These are phyloP conservation scores for Myriosclerotinia curreyana DNA, from an alignment of 2,329 filamentous ascomycete genomes.

Conservation along the genomic window DNA sequence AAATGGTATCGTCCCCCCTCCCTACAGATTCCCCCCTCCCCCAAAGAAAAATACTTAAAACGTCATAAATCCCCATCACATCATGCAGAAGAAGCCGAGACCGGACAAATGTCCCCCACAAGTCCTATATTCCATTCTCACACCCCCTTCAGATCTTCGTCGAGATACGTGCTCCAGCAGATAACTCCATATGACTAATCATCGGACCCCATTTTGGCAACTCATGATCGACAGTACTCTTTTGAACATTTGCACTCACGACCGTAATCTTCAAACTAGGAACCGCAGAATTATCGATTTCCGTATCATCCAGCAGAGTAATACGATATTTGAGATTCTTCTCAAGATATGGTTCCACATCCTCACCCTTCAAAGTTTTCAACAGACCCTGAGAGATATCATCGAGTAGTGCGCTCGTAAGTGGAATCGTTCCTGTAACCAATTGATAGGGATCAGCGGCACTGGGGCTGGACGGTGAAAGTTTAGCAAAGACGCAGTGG, in stretches of 20 bases:
- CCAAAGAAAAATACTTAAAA: background rate
- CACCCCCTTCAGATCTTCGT: background rate
- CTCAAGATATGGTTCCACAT: conserved; percentile 34
- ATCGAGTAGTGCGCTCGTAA: conserved; percentile 44
- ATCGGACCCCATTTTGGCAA: conserved; percentile 17
- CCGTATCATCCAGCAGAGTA: conserved; percentile 28
- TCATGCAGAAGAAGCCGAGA: background rate
- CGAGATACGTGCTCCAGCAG: background rate
- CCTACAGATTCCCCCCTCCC: background rate
- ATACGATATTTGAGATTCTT: conserved; percentile 35
- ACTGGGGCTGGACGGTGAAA: background rate
- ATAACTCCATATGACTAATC: background rate
- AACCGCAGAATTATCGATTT: conserved; percentile 27
- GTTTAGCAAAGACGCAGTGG: conserved; percentile 41
- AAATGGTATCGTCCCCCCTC: background rate
- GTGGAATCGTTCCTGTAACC: conserved; percentile 44
- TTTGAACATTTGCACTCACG: conserved; percentile 26
- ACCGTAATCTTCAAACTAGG: conserved; percentile 33
- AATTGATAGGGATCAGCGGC: conserved; percentile 32
- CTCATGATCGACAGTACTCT: conserved; percentile 12
- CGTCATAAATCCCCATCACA: background rate
- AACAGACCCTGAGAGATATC: conserved; percentile 38
- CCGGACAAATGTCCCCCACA: background rate
- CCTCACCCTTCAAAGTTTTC: conserved; percentile 29
- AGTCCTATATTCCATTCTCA: background rate